Conservation (phyloP, 2,329 filamentous ascomycete species). For the Clonostachys rhizophaga region DNA sequence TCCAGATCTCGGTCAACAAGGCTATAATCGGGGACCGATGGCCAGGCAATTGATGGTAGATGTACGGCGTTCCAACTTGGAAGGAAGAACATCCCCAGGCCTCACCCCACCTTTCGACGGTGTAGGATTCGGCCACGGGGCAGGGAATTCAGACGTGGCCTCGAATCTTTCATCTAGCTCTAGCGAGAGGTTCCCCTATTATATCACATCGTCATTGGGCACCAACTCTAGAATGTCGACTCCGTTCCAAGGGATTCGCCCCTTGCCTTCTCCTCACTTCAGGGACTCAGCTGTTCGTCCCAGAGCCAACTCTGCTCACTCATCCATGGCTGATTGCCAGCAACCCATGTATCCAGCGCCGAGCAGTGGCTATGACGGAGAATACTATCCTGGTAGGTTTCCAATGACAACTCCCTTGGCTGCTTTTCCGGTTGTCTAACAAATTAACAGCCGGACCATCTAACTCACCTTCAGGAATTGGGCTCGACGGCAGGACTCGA, state of each 20-base stretch:
- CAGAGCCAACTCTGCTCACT: slow-evolving; percentile 53
- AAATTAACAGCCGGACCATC: slow-evolving; percentile 29
- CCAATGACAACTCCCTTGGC: too few species aligned
- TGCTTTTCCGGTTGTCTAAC: too few species aligned
- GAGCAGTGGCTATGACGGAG: background rate
- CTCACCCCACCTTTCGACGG: slow-evolving; percentile 64
- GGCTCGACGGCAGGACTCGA: slow-evolving; percentile 32
- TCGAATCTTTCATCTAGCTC: slow-evolving; percentile 53
- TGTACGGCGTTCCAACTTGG: slow-evolving; percentile 56
- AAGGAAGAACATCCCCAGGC: slow-evolving; percentile 63
- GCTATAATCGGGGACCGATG: slow-evolving; percentile 33
- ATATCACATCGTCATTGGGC: slow-evolving; percentile 19
- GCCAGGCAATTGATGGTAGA: slow-evolving; percentile 67
- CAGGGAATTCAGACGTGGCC: slow-evolving; percentile 48
- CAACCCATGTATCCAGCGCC: background rate
- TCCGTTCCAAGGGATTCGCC: slow-evolving; percentile 26
- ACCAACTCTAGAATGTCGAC: slow-evolving; percentile 18
- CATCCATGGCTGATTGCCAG: slow-evolving; percentile 24
- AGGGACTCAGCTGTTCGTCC: slow-evolving; percentile 52
- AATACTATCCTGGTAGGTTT: background rate
- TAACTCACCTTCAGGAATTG: slow-evolving; percentile 40
- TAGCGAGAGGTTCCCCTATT: slow-evolving; percentile 46
- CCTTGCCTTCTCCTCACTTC: slow-evolving; percentile 53
- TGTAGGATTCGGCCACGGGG: slow-evolving; percentile 57
- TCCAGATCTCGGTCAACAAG: slow-evolving; percentile 39